Conservation (phyloP, 2,329 filamentous ascomycete species). For the Camillea tinctor region DNA sequence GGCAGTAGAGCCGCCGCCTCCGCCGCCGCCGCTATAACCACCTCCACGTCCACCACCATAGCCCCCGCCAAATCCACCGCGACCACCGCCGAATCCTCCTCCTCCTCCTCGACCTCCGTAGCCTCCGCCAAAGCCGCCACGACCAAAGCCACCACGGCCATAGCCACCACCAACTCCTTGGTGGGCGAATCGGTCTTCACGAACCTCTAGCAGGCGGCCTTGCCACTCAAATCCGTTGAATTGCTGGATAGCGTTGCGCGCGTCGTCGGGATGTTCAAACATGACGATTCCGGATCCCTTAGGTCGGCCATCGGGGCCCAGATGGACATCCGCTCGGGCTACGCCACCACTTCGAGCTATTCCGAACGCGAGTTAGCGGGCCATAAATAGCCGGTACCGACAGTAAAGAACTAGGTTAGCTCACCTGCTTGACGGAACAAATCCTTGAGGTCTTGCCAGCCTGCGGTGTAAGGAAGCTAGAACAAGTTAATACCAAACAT, state of each 20-base stretch:
- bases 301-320: constrained; percentile 85
- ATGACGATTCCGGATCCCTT: constrained; percentile 98
- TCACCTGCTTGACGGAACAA: constrained; percentile 96
- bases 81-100: constrained; percentile 48
- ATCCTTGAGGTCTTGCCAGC: constrained; percentile 99
- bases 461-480: constrained; percentile 93
- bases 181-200: constrained; percentile 89
- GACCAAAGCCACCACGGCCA: constrained; percentile 48
- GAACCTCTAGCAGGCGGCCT: constrained; percentile 86
- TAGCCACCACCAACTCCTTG: constrained; percentile 58
- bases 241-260: constrained; percentile 91
- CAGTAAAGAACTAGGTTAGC: constrained; percentile 35
- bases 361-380: constrained; percentile 15
- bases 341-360: constrained; percentile 69
- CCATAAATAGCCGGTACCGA: neutral
- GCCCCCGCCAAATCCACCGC: constrained; percentile 46
- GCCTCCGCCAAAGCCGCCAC: constrained; percentile 43
- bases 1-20: constrained; percentile 41
- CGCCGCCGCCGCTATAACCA: constrained; percentile 42
- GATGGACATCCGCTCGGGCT: constrained; percentile 92
- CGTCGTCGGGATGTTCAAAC: constrained; percentile 92
- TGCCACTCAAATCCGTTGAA: constrained; percentile 99
- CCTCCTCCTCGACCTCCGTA: constrained; percentile 47
- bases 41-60: constrained; percentile 42
- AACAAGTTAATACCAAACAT: constrained; percentile 29